Percentiles rank a stretch among this genome's conserved stretches.
phyloP scores from a whole-genome alignment of 1,284 basidiomycete genomes.

The Cystobasidium pallidum region DNA sequence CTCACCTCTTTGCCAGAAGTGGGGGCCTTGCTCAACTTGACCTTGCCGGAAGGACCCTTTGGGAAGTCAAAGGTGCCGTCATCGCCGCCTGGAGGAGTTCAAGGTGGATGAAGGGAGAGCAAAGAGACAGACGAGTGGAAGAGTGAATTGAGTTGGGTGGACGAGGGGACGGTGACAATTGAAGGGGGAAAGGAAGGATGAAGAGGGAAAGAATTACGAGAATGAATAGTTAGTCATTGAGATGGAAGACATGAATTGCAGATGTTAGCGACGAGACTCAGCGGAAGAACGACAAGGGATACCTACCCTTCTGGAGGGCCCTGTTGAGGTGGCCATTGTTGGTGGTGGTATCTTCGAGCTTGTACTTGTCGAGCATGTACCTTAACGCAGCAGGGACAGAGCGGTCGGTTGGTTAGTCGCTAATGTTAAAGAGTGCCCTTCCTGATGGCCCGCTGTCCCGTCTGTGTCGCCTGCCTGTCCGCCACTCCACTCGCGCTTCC shows the following conservation, averaged over 20 bases:
- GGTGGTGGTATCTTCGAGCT: conserved; percentile 30
- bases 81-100: conserved; percentile 17
- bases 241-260: too few species aligned
- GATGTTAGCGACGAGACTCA: too few species aligned
- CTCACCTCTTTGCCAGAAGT: conserved; percentile 40
- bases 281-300: neutral
- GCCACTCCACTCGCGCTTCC: conserved; percentile 33
- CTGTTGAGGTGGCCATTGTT: conserved; percentile 36
- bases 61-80: conserved; percentile 37
- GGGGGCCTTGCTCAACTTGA: conserved; percentile 36
- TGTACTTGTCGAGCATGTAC: conserved; percentile 37
- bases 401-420: neutral
- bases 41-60: conserved; percentile 38
- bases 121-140: neutral
- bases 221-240: neutral
- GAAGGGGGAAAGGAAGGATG: neutral
- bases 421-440: neutral
- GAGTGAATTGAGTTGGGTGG: neutral
- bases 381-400: conserved; percentile 7
- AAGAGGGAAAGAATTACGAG: neutral
- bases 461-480: neutral
- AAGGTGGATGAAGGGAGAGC: neutral
- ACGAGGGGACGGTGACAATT: neutral
- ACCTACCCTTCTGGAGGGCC: conserved; percentile 36
- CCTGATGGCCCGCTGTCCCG: neutral